Evolutionary conservation across 2,329 filamentous ascomycete genomes (phyloP).

Genomic region (Alternaria triticina): DNA sequence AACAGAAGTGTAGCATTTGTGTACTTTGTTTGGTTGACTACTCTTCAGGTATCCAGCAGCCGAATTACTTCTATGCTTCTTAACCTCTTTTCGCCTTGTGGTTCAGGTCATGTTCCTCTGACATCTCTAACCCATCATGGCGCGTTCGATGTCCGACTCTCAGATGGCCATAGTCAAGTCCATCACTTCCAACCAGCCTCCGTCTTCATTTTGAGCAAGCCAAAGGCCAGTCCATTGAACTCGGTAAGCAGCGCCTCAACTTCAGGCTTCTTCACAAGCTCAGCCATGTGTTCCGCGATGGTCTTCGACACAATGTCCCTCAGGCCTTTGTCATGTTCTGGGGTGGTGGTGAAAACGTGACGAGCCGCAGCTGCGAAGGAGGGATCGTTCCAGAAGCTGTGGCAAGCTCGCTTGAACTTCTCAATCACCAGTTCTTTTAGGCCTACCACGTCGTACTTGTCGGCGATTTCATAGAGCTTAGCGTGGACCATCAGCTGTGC

Average conservation of each 20-base stretch:
- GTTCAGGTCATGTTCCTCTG: no score
- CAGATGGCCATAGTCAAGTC: neutral
- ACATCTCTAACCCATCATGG: no score
- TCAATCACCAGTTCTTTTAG: neutral
- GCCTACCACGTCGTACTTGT: neutral
- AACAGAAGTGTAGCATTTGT: no score
- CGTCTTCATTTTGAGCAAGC: neutral
- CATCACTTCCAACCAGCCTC: neutral
- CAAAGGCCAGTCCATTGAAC: neutral
- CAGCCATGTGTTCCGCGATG: neutral
- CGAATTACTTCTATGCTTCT: no score
- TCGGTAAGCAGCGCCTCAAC: neutral
- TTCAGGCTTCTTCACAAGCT: neutral
- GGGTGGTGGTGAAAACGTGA: neutral
- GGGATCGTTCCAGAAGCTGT: neutral
- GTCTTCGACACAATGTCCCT: neutral
- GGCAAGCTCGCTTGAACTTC: neutral
- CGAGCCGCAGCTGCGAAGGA: neutral
- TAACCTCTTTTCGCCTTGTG: no score
- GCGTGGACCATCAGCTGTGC: neutral
- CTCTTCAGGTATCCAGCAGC: no score
- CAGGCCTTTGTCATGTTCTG: neutral
- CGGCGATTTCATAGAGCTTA: conserved; percentile 1
- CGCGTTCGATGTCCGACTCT: neutral
- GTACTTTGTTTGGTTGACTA: no score